Percentiles rank a stretch among this genome's conserved stretches.
phyloP scores from a whole-genome alignment of 2,329 filamentous ascomycete genomes.

The Magnaporthales sp. region DNA sequence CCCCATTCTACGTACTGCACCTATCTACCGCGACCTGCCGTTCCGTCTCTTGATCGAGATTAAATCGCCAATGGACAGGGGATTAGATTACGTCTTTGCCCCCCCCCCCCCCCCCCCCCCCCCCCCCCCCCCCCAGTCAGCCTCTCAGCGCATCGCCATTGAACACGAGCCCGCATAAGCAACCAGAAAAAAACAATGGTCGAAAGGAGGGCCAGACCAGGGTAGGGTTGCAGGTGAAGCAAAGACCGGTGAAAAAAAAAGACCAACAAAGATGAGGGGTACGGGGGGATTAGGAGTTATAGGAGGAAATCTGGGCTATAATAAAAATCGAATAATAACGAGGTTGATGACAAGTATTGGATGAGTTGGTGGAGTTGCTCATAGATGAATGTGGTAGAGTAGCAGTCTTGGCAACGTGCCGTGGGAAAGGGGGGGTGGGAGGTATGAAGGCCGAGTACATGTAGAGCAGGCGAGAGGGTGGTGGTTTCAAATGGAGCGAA shows the following conservation, averaged over 20 bases:
- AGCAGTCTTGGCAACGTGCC: not conserved
- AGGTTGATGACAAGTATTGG: not conserved
- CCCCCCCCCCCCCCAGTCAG: not conserved
- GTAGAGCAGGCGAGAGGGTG: not conserved
- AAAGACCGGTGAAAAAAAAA: not conserved
- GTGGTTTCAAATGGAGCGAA: not conserved
- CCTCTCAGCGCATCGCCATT: not conserved
- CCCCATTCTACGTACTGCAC: not conserved
- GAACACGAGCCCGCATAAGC: not conserved
- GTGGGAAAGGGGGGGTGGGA: not conserved
- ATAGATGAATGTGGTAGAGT: not conserved
- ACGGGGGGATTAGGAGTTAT: not conserved
- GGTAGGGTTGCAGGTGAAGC: not conserved
- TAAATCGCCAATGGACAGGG: not conserved
- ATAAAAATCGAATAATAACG: not conserved
- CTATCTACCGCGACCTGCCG: not conserved
- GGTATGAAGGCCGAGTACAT: too few species aligned
- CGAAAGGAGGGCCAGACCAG: not conserved
- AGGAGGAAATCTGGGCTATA: not conserved
- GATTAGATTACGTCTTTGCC: not conserved
- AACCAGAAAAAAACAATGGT: not conserved
- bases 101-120: too few species aligned
- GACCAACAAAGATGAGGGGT: not conserved
- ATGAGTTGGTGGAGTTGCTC: not conserved
- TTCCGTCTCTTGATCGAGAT: not conserved